Evolutionary conservation across 169 alveolate genomes (phyloP), one percentile per base, ranked within the genome.

Genomic region (Gregarina niphandrodes): DNA sequence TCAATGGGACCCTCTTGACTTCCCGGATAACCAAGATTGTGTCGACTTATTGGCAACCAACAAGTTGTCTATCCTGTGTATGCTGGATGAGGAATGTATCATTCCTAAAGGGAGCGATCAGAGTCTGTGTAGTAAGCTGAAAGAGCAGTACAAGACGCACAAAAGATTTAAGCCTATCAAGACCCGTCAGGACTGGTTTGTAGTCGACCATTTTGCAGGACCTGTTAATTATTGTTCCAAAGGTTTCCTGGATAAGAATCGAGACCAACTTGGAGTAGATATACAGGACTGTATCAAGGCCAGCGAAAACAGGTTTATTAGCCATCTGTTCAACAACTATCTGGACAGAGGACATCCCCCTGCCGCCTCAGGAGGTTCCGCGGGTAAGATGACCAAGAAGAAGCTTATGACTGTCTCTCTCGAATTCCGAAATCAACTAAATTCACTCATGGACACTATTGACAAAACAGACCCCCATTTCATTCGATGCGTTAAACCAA

Each of bases 201-300:
- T 75, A 19, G 74, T 90, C n/a, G 55, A 71, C 19, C 98, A 90
- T 60, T 87, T 80, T 50, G 97, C 97, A 1, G 95, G 96, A 16
- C 77, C 79, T 18, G 95, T 90, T n/a, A 64, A 61, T 28, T 90
- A 90, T 57, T 61, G 69, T 48, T 51, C 80, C n/a, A 61, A 60
- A n/a, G 82, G 83, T 6, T 90, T 90, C 57, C 43, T 85, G 29
- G 95, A 82, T 37, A 90, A 90, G 71, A 87, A 90, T 57, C 78
- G 71, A 57, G 97, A 90, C 58, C 77, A 75, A 51, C 64, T 90
- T n/a, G 72, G 75, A 15, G 42, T 22, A 32, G 58, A 70, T 40
- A 11, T 41, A 30, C 37, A 72, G 49, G 18, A 23, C 36, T 16
- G 31, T 22, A 21, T 57, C 21, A 36, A 41, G 40, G 36, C 20